Percentiles rank a stretch among this genome's conserved stretches.
Evolutionary conservation across 192 early-diverging fungal genomes (phyloP).

Genomic region (Spizellomyces sp.): DNA sequence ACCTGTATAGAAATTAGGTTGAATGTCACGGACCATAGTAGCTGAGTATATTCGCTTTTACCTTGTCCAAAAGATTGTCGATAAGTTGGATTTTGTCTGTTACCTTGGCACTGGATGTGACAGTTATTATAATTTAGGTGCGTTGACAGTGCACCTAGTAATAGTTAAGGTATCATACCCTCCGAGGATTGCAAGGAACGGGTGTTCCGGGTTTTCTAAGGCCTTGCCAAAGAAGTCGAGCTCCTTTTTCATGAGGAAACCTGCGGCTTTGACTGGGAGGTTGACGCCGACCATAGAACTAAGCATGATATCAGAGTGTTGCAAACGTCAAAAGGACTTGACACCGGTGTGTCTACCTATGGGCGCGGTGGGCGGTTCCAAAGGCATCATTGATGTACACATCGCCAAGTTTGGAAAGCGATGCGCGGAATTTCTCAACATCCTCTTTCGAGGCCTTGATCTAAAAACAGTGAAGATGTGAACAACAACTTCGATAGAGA

Average conservation of each 20-base stretch:
- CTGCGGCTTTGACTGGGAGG: conserved; percentile 86
- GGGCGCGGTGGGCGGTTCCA: conserved; percentile 98
- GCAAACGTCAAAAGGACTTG: background rate
- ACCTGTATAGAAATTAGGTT: background rate
- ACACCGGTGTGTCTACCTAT: conserved; percentile 53
- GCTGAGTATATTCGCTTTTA: conserved; percentile 25
- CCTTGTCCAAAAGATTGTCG: conserved; percentile 97
- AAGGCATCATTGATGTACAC: conserved; percentile 99
- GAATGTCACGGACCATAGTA: conserved; percentile 47
- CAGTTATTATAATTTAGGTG: background rate
- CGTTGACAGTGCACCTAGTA: background rate
- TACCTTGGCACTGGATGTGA: conserved; percentile 80
- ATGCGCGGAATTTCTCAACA: conserved; percentile 86
- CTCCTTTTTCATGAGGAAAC: conserved; percentile 99
- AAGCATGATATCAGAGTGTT: conserved; percentile 37
- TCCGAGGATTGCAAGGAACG: conserved; percentile 96
- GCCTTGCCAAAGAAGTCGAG: conserved; percentile 98
- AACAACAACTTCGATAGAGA: background rate
- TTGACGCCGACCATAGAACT: conserved; percentile 94
- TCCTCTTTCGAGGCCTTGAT: conserved; percentile 83
- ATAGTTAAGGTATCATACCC: conserved; percentile 50
- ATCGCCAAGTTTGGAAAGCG: conserved; percentile 91
- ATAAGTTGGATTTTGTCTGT: conserved; percentile 99
- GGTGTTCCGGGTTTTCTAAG: conserved; percentile 86
- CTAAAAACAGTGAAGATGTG: conserved; percentile 22